Conservation (phyloP, 2,329 filamentous ascomycete genomes). For the Purpureocillium takamizusanense region DNA sequence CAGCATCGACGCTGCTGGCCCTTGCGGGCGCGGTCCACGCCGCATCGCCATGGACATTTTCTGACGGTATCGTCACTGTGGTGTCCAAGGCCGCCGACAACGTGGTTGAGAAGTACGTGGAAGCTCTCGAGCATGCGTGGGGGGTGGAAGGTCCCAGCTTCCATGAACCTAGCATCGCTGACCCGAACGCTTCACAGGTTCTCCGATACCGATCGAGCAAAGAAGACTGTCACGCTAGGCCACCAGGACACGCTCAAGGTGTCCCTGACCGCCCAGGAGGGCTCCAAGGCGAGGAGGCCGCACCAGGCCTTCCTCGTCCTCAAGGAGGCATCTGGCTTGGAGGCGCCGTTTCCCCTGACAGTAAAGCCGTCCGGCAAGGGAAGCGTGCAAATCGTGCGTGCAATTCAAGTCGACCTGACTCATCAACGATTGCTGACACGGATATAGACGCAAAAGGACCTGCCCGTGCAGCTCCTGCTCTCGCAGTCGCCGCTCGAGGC, state of each 20-base stretch:
- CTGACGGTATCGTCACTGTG: constrained; percentile 61
- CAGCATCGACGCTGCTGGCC: constrained; percentile 31
- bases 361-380: constrained; percentile 86
- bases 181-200: constrained; percentile 36
- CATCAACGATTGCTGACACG: constrained; percentile 15
- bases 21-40: constrained; percentile 42
- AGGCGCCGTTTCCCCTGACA: constrained; percentile 76
- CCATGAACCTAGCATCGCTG: neutral
- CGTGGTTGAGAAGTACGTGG: constrained; percentile 54
- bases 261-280: constrained; percentile 70
- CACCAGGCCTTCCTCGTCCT: constrained; percentile 91
- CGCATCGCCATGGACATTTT: constrained; percentile 60
- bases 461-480: constrained; percentile 72
- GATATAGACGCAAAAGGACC: constrained; percentile 72
- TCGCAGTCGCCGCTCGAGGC: constrained; percentile 62
- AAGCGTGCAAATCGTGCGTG: constrained; percentile 73
- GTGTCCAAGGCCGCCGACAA: constrained; percentile 54
- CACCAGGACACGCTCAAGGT: constrained; percentile 71
- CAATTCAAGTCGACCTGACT: neutral
- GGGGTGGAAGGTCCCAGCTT: neutral
- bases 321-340: constrained; percentile 68
- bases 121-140: constrained; percentile 15
- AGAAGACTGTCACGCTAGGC: constrained; percentile 56
- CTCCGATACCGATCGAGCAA: constrained; percentile 47
- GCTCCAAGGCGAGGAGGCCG: constrained; percentile 68